These are phyloP conservation scores for Climacium dendroides DNA, from an alignment of 225 moss, liverwort and hornwort species.

Conservation along the genomic window DNA sequence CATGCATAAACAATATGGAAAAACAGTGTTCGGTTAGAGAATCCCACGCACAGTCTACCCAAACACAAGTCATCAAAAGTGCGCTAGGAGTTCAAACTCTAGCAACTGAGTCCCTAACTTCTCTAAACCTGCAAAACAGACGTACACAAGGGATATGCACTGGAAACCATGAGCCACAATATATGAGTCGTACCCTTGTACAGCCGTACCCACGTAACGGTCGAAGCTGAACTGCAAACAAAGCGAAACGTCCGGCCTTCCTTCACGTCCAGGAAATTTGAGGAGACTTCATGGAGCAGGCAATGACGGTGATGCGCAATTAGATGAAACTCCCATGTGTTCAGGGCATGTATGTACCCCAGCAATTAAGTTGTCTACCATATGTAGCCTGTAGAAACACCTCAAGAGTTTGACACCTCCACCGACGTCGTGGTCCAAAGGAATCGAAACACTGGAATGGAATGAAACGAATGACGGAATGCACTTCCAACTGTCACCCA, in stretches of 20 bases:
- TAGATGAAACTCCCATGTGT: not conserved
- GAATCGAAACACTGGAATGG: not conserved
- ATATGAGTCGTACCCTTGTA: not conserved
- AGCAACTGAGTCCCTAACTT: not conserved
- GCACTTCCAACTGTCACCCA: not conserved
- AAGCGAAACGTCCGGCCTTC: not conserved
- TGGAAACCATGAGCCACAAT: not conserved
- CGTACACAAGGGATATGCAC: not conserved
- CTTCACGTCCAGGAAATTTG: not conserved
- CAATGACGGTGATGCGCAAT: not conserved
- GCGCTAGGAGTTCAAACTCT: not conserved
- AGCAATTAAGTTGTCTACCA: not conserved
- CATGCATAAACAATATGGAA: not conserved
- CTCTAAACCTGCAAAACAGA: not conserved
- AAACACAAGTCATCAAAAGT: not conserved
- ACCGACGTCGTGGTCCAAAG: not conserved
- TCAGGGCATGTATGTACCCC: not conserved
- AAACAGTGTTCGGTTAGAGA: not conserved
- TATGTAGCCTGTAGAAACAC: slow-evolving; percentile 64
- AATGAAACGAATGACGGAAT: not conserved
- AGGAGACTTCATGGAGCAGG: not conserved
- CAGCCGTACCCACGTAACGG: not conserved
- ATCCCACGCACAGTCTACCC: not conserved
- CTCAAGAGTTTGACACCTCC: slow-evolving; percentile 34
- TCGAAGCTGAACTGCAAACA: not conserved